These are phyloP conservation scores for Obba rivulosa DNA, from an alignment of 768 basidiomycete genomes.

Conservation along the genomic window DNA sequence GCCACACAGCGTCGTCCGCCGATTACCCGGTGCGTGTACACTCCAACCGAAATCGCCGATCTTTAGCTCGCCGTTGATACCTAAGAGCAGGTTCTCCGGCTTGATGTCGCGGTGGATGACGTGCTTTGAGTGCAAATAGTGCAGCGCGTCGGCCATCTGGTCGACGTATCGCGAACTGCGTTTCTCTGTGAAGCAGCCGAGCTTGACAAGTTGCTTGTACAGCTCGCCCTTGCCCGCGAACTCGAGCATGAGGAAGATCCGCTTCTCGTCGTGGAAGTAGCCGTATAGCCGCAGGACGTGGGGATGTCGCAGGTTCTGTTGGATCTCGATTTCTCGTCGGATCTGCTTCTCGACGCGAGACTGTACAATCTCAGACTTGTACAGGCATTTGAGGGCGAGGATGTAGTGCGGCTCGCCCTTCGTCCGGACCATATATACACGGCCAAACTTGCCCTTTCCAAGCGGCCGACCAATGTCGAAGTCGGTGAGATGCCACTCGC, in stretches of 20 bases:
- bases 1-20: constrained; percentile 88
- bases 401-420: constrained; percentile 86
- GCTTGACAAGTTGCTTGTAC: constrained; percentile 89
- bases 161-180: constrained; percentile 87
- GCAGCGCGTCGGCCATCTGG: constrained; percentile 96
- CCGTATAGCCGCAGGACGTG: constrained; percentile 92
- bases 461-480: constrained; percentile 95
- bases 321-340: constrained; percentile 96
- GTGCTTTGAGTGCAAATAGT: constrained; percentile 90
- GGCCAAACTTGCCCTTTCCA: constrained; percentile 99
- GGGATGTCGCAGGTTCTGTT: constrained; percentile 92
- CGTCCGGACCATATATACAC: constrained; percentile 97
- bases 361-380: constrained; percentile 93
- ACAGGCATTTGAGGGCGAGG: constrained; percentile 92
- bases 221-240: constrained; percentile 96
- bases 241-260: constrained; percentile 97
- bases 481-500: constrained; percentile 77
- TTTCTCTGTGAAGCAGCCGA: constrained; percentile 83
- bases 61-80: constrained; percentile 94
- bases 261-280: constrained; percentile 96
- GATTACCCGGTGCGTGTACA: constrained; percentile 90
- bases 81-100: constrained; percentile 92
- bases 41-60: constrained; percentile 99
- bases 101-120: constrained; percentile 99
- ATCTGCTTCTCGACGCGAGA: constrained; percentile 95